These are phyloP conservation scores for Aspergillus texensis DNA, from an alignment of 2,329 filamentous ascomycete species.

Conservation along the genomic window DNA sequence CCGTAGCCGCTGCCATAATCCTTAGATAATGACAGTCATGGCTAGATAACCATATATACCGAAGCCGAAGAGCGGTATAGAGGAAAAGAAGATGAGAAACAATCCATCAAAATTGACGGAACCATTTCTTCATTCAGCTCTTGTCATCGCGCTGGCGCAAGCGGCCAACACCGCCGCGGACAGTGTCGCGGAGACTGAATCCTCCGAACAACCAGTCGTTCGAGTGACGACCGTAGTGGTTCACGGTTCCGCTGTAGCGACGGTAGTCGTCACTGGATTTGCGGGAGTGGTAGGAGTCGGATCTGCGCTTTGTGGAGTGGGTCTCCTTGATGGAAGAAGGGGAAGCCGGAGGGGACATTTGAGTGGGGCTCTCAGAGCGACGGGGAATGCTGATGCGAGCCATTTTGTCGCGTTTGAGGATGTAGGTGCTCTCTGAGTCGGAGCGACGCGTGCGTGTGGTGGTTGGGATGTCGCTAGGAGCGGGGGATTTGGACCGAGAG, in stretches of 20 bases:
- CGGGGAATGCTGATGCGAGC: constrained; percentile 12
- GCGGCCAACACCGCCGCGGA: constrained; percentile 44
- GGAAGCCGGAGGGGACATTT: not conserved
- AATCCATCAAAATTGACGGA: not conserved
- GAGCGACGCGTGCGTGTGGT: constrained; percentile 5
- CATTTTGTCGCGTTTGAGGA: constrained; percentile 10
- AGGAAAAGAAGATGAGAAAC: not conserved
- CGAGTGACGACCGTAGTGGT: constrained; percentile 52
- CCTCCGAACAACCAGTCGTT: constrained; percentile 57
- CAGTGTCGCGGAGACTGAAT: constrained; percentile 50
- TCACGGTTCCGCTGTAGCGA: constrained; percentile 44
- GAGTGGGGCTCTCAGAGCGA: constrained; percentile 21
- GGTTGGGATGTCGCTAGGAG: constrained; percentile 18
- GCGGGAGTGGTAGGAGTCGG: constrained; percentile 24
- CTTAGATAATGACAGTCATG: not conserved
- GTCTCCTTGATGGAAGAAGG: constrained; percentile 4
- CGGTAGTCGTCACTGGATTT: constrained; percentile 38
- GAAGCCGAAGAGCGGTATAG: not conserved
- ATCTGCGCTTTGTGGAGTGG: constrained; percentile 19
- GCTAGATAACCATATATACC: not conserved
- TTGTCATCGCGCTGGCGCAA: constrained; percentile 33
- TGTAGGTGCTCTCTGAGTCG: constrained; percentile 8
- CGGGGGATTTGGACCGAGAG: constrained; percentile 2
- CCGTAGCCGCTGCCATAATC: not conserved
- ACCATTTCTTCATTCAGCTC: constrained; percentile 20